Percentiles rank a stretch among this genome's conserved stretches.
Conservation (phyloP, 768 basidiomycete species). For the Suillus hirtellus region DNA sequence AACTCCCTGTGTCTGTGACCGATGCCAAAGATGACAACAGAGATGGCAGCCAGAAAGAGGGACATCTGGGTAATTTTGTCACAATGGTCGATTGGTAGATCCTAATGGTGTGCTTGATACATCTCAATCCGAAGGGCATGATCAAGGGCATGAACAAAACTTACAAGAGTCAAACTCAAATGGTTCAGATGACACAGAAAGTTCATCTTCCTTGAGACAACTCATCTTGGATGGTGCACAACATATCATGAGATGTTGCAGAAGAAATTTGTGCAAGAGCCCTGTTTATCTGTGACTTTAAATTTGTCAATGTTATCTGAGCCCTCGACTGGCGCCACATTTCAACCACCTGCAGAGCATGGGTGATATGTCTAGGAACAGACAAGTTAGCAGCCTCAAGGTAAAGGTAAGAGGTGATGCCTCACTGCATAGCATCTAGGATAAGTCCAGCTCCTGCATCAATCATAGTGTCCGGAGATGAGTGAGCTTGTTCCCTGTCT, state of each 20-base stretch:
- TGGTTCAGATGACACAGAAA: not conserved
- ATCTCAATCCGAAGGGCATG: not conserved
- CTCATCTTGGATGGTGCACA: not conserved
- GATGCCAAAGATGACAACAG: too few relatives aligned
- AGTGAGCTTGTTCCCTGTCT: not conserved
- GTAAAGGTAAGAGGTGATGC: not conserved
- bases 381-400: not conserved
- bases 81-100: slow-evolving; percentile 9
- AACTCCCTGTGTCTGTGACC: slow-evolving; percentile 17
- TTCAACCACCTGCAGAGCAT: not conserved
- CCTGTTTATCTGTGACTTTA: not conserved
- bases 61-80: slow-evolving; percentile 1
- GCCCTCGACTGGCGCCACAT: not conserved
- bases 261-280: not conserved
- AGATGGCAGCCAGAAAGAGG: slow-evolving; percentile 21
- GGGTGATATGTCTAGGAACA: not conserved
- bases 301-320: not conserved
- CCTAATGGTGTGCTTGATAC: slow-evolving; percentile 10
- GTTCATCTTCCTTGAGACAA: not conserved
- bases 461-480: not conserved
- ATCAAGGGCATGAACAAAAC: not conserved
- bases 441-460: not conserved
- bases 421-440: not conserved
- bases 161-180: not conserved
- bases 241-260: not conserved